A percentile compares a stretch with the other conserved stretches of the same genome.
Conservation (phyloP, 2,329 filamentous ascomycete genomes). For the Acrodontium crateriforme region DNA sequence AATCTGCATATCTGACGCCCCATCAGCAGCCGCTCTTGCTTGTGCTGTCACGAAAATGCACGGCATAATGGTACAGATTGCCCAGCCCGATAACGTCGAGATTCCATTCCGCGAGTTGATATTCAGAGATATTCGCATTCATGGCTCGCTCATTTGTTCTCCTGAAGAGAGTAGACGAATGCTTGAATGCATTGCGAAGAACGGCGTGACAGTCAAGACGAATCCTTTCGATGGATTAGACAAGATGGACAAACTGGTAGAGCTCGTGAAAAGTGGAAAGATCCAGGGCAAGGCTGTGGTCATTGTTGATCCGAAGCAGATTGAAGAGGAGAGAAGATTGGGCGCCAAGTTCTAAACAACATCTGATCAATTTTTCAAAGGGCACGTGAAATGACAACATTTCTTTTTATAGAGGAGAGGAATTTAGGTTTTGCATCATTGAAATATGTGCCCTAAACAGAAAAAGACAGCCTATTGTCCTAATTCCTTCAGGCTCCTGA, state of each 20-base stretch:
- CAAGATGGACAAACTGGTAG: slow-evolving; percentile 37
- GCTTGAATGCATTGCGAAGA: slow-evolving; percentile 22
- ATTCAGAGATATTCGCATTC: slow-evolving; percentile 39
- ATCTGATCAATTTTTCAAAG: no score
- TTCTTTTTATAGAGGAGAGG: no score
- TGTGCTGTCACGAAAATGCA: slow-evolving; percentile 47
- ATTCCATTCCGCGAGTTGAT: slow-evolving; percentile 36
- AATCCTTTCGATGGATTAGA: slow-evolving; percentile 40
- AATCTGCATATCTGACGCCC: slow-evolving; percentile 41
- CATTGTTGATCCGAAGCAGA: slow-evolving; percentile 36
- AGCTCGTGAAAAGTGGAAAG: slow-evolving; percentile 38
- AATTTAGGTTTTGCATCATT: no score
- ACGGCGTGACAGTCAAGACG: slow-evolving; percentile 35
- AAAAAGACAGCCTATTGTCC: no score
- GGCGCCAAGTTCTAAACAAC: slow-evolving; percentile 24
- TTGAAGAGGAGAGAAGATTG: slow-evolving; percentile 30
- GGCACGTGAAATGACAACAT: no score
- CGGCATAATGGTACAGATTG: slow-evolving; percentile 44
- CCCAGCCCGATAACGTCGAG: slow-evolving; percentile 31
- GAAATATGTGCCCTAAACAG: no score
- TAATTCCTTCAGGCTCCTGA: no score
- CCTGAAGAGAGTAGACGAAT: slow-evolving; percentile 21
- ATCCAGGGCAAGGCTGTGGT: slow-evolving; percentile 43
- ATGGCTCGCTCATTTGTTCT: slow-evolving; percentile 26
- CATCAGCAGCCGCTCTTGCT: slow-evolving; percentile 34